These are phyloP conservation scores for Polygonum aviculare DNA, from an alignment of 148 eudicot genomes.

Conservation along the genomic window DNA sequence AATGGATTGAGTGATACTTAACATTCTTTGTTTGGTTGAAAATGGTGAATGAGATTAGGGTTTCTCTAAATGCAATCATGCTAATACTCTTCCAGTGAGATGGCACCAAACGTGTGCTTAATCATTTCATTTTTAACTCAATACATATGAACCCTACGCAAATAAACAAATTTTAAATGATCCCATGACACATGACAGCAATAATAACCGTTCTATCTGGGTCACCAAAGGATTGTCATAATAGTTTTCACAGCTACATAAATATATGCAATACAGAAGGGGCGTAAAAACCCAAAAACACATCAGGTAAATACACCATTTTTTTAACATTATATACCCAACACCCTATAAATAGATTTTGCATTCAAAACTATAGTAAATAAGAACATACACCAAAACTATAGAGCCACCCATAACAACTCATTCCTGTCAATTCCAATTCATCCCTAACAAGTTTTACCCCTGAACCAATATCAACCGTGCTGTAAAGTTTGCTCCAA, in stretches of 20 bases:
- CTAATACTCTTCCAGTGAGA: neutral
- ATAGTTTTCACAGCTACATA: conserved; percentile 1
- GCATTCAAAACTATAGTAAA: neutral
- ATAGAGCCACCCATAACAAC: conserved; percentile 10
- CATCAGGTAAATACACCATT: neutral
- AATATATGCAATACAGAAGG: neutral
- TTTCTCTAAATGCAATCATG: too few species aligned
- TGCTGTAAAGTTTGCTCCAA: conserved; percentile 3
- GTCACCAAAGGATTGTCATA: neutral
- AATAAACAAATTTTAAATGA: neutral
- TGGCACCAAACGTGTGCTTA: too few species aligned
- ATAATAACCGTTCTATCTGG: neutral
- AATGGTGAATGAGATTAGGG: too few species aligned
- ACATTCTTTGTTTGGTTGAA: too few species aligned
- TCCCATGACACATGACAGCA: neutral
- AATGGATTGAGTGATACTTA: too few species aligned
- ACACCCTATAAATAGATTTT: conserved; percentile 5
- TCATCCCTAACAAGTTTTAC: neutral
- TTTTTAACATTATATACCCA: neutral
- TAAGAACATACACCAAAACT: neutral
- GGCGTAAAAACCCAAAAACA: too few species aligned
- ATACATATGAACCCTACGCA: too few species aligned
- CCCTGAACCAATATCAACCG: neutral
- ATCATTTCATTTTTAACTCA: too few species aligned
- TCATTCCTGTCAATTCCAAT: conserved; percentile 1